Evolutionary conservation across 192 early-diverging fungal species (phyloP).

Genomic region (Rhizophagus sp.): DNA sequence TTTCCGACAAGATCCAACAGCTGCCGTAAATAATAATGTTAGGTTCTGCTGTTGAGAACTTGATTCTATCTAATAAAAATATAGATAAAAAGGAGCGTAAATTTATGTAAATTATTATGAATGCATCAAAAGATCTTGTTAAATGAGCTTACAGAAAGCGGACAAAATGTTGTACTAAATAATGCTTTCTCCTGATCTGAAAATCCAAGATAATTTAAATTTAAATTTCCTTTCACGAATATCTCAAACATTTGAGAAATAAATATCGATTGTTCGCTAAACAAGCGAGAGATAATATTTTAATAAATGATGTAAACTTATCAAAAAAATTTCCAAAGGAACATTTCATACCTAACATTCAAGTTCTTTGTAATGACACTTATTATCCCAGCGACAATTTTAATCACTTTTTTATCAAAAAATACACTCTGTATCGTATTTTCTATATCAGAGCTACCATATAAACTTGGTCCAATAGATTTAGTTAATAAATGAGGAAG

Average conservation of each 20-base stretch:
- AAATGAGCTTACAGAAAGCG: background rate
- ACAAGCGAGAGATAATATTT: background rate
- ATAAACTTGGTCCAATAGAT: slow-evolving; percentile 45
- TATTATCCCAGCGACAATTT: slow-evolving; percentile 43
- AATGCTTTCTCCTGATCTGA: background rate
- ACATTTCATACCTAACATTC: slow-evolving; percentile 42
- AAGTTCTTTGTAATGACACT: slow-evolving; percentile 45
- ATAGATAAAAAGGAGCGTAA: background rate
- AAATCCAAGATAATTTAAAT: background rate
- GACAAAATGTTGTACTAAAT: background rate
- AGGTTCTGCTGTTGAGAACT: slow-evolving; percentile 24
- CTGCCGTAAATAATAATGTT: slow-evolving; percentile 28
- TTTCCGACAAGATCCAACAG: slow-evolving; percentile 29
- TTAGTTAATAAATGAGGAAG: slow-evolving; percentile 44
- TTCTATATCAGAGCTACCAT: slow-evolving; percentile 20
- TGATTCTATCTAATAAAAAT: slow-evolving; percentile 26
- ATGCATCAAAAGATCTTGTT: slow-evolving; percentile 27
- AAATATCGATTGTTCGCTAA: background rate
- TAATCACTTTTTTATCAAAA: slow-evolving; percentile 37
- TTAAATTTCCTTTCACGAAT: background rate
- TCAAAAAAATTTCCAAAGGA: background rate
- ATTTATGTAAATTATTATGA: background rate
- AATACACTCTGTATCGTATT: slow-evolving; percentile 33
- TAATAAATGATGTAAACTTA: background rate
- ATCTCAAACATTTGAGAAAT: background rate